phyloP scores from a whole-genome alignment of 345 rosid genomes.

The Diplotaxis tenuifolia region DNA sequence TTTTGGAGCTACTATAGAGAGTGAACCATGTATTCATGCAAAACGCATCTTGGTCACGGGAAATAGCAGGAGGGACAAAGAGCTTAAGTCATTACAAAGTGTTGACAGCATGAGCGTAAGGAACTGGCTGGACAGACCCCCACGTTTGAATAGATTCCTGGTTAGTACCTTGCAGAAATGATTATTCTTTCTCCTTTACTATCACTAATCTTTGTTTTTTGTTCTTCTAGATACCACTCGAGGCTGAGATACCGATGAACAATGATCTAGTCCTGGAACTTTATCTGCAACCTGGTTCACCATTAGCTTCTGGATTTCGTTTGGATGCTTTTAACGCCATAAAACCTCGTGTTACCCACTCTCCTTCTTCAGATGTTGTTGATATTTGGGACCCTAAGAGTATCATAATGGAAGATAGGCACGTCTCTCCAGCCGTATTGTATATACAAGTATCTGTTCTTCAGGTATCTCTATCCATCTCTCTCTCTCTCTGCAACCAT shows the following conservation, averaged over 20 bases:
- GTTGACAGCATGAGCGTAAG: constrained; percentile 56
- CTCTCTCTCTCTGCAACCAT: not conserved
- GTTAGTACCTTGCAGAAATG: constrained; percentile 38
- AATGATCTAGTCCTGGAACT: constrained; percentile 77
- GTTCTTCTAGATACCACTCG: constrained; percentile 67
- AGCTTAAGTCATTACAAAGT: constrained; percentile 39
- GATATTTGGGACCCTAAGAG: constrained; percentile 57
- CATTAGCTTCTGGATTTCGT: constrained; percentile 77
- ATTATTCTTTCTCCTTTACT: constrained; percentile 4
- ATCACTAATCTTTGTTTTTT: not conserved
- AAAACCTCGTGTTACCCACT: constrained; percentile 74
- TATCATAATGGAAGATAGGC: constrained; percentile 70
- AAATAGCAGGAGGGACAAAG: constrained; percentile 51
- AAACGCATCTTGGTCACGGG: constrained; percentile 72
- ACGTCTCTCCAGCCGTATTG: constrained; percentile 74
- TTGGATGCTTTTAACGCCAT: constrained; percentile 78
- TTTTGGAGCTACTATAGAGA: constrained; percentile 67
- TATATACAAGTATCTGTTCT: constrained; percentile 79
- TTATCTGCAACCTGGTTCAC: constrained; percentile 74
- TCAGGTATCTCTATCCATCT: constrained; percentile 57
- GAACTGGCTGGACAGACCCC: constrained; percentile 76
- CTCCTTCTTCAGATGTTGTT: constrained; percentile 64
- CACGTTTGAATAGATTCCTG: constrained; percentile 82
- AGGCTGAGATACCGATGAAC: constrained; percentile 66
- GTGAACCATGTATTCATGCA: constrained; percentile 85